Evolutionary conservation across 805 yeast species (phyloP).

Genomic region (Wickerhamia fluorescens): DNA sequence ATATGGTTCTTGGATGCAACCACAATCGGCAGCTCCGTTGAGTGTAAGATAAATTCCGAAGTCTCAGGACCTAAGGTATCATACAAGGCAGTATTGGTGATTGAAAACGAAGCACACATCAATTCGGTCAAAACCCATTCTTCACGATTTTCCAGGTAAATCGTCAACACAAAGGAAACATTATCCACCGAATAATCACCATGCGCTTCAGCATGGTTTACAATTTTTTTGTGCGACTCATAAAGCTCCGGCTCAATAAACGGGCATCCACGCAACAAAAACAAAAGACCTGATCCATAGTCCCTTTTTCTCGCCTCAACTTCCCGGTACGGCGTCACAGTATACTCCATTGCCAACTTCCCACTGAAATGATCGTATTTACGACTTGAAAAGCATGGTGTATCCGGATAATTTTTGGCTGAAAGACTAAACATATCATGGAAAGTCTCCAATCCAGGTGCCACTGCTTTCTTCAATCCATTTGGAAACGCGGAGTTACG

Average conservation of each 20-base stretch:
- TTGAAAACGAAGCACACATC: slow-evolving; percentile 24
- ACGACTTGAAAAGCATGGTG: slow-evolving; percentile 12
- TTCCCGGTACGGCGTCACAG: slow-evolving; percentile 11
- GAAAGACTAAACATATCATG: slow-evolving; percentile 12
- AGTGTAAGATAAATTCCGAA: slow-evolving; percentile 25
- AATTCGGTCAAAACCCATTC: slow-evolving; percentile 35
- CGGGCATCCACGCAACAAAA: slow-evolving; percentile 14
- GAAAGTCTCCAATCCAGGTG: slow-evolving; percentile 14
- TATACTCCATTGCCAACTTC: slow-evolving; percentile 8
- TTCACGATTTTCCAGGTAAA: slow-evolving; percentile 27
- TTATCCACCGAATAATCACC: slow-evolving; percentile 11
- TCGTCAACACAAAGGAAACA: slow-evolving; percentile 24
- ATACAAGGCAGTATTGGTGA: slow-evolving; percentile 34
- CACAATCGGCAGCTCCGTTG: slow-evolving; percentile 38
- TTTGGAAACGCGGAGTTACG: slow-evolving; percentile 19
- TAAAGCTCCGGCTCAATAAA: slow-evolving; percentile 9
- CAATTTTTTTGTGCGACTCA: slow-evolving; percentile 17
- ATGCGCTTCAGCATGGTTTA: slow-evolving; percentile 9
- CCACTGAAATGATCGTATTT: slow-evolving; percentile 13
- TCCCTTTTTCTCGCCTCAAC: slow-evolving; percentile 9
- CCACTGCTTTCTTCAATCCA: slow-evolving; percentile 15
- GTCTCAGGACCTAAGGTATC: slow-evolving; percentile 34
- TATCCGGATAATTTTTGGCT: slow-evolving; percentile 7
- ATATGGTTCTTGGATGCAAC: slow-evolving; percentile 49
- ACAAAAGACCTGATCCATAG: slow-evolving; percentile 19